These are phyloP conservation scores for Starmerella asiatica DNA, from an alignment of 805 yeast genomes.

Conservation along the genomic window DNA sequence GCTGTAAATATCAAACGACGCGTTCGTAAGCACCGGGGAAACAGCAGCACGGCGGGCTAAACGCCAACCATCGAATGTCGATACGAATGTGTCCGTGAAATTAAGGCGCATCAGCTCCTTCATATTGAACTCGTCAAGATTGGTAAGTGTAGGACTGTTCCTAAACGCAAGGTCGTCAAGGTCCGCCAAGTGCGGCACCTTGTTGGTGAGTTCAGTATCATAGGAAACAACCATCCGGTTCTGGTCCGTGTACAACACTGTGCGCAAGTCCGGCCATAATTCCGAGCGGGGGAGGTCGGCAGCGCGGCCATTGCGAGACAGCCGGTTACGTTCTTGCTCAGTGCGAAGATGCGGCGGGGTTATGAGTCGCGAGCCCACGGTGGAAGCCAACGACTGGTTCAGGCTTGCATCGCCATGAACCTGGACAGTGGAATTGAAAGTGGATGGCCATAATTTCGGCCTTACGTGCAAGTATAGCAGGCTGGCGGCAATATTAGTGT, in stretches of 20 bases:
- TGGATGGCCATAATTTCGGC: slow-evolving; percentile 12
- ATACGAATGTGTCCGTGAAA: slow-evolving; percentile 13
- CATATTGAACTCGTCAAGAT: slow-evolving; percentile 4
- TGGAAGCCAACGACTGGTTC: slow-evolving; percentile 1
- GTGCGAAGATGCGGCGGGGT: slow-evolving; percentile 8
- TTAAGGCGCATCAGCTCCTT: slow-evolving; percentile 5
- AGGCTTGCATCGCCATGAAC: slow-evolving; percentile 4
- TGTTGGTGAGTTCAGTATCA: not conserved
- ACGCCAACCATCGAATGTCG: slow-evolving; percentile 3
- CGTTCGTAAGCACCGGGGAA: slow-evolving; percentile 46
- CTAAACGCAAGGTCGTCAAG: slow-evolving; percentile 9
- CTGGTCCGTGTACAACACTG: slow-evolving; percentile 9
- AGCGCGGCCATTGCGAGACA: not conserved
- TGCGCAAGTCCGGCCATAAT: slow-evolving; percentile 18
- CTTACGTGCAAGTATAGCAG: slow-evolving; percentile 32
- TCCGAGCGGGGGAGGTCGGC: not conserved
- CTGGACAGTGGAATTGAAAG: not conserved
- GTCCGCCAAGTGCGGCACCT: not conserved
- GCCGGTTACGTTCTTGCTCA: not conserved
- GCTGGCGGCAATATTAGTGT: slow-evolving; percentile 36
- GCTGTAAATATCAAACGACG: slow-evolving; percentile 13
- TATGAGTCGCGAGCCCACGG: slow-evolving; percentile 12
- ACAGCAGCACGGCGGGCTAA: slow-evolving; percentile 40
- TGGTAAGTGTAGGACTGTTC: slow-evolving; percentile 1
- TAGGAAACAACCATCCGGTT: slow-evolving; percentile 13